Evolutionary conservation across 805 yeast genomes (phyloP).

Genomic region (Barnettozyma siamensis): DNA sequence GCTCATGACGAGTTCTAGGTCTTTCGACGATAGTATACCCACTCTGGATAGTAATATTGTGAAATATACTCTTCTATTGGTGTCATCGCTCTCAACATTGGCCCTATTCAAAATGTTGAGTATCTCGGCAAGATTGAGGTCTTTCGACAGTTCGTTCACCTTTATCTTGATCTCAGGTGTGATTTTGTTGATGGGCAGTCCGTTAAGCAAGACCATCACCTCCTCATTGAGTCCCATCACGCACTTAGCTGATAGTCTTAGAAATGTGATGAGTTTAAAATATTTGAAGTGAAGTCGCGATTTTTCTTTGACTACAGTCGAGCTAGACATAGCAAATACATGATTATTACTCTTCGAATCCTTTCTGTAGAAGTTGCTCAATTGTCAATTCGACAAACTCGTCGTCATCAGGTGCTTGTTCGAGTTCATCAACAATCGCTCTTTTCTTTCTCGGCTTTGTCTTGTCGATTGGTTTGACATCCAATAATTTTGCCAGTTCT

Average conservation of each 20-base stretch:
- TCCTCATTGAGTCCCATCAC: not conserved
- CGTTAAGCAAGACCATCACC: not conserved
- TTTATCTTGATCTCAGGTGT: not conserved
- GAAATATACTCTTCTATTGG: not conserved
- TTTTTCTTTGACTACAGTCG: too few relatives aligned
- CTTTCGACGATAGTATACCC: not conserved
- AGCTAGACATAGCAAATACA: not conserved
- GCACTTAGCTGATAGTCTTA: too few relatives aligned
- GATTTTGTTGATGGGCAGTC: not conserved
- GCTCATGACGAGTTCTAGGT: not conserved
- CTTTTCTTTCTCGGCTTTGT: slow-evolving; percentile 4
- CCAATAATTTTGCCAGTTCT: slow-evolving; percentile 13
- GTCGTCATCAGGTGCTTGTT: slow-evolving; percentile 8
- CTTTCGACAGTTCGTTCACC: not conserved
- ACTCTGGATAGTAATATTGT: not conserved
- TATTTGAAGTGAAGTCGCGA: too few relatives aligned
- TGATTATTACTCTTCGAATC: not conserved
- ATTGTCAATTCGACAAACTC: slow-evolving; percentile 12
- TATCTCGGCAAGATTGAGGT: not conserved
- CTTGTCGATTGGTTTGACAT: slow-evolving; percentile 21
- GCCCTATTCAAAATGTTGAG: not conserved
- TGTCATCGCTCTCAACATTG: not conserved
- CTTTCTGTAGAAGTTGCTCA: slow-evolving; percentile 10
- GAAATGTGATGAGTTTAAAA: too few relatives aligned
- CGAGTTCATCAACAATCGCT: slow-evolving; percentile 7